Conservation (phyloP, 768 basidiomycete genomes). For the Suillus hirtellus region DNA sequence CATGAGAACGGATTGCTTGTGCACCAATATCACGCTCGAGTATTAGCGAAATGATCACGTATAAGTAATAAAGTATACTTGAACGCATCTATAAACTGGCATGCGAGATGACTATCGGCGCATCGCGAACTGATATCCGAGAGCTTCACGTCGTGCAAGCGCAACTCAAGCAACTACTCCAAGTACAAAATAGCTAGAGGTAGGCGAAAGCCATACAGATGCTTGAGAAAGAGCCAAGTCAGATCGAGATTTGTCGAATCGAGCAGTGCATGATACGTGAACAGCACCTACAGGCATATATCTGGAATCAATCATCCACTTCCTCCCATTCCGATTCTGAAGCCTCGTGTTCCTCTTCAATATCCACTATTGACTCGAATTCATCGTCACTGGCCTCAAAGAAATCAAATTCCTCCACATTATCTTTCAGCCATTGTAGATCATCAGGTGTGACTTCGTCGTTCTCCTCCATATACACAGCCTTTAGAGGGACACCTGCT, state of each 20-base stretch:
- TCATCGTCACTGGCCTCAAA: constrained; percentile 60
- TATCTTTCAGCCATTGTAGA: constrained; percentile 50
- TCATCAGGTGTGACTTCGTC: constrained; percentile 44
- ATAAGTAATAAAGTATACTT: constrained; percentile 5
- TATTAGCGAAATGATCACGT: not conserved
- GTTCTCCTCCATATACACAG: constrained; percentile 45
- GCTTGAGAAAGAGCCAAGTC: not conserved
- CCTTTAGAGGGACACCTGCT: constrained; percentile 47
- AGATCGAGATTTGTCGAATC: not conserved
- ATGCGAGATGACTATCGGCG: not conserved
- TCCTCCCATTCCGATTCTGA: constrained; percentile 12
- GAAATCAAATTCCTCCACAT: constrained; percentile 52
- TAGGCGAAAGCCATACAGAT: not conserved
- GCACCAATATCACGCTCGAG: not conserved
- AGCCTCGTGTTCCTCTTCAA: constrained; percentile 21
- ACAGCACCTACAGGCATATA: not conserved
- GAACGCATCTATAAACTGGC: not conserved
- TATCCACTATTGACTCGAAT: constrained; percentile 24
- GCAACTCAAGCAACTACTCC: not conserved
- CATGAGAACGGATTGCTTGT: not conserved
- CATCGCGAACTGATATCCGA: not conserved
- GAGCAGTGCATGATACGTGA: not conserved
- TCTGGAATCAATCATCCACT: constrained; percentile 7
- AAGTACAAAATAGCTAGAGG: not conserved
- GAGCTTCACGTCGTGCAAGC: not conserved